phyloP scores from a whole-genome alignment of 768 basidiomycete species.

The Krasilnikovozyma curviuscula region DNA sequence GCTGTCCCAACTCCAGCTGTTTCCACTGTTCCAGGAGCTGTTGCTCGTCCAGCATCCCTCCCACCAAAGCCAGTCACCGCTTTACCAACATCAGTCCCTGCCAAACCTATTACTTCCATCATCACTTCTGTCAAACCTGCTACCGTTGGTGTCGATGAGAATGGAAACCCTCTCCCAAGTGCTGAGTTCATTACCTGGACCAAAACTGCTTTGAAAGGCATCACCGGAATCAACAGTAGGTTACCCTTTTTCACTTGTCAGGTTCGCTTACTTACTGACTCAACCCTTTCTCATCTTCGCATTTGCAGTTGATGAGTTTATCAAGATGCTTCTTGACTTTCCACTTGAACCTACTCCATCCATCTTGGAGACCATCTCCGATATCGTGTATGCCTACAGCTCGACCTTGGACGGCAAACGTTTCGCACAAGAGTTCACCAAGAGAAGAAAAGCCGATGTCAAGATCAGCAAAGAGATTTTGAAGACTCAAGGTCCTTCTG shows the following conservation, averaged over 20 bases:
- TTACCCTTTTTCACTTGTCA: background rate
- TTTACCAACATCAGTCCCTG: constrained; percentile 20
- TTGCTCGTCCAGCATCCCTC: constrained; percentile 11
- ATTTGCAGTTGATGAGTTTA: constrained; percentile 72
- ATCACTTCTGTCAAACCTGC: constrained; percentile 20
- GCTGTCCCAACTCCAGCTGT: constrained; percentile 20
- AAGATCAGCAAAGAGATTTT: constrained; percentile 35
- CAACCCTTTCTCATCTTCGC: background rate
- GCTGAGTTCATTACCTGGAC: constrained; percentile 87
- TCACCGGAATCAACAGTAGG: constrained; percentile 50
- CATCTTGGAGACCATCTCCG: constrained; percentile 79
- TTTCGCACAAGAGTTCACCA: constrained; percentile 81
- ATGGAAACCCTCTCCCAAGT: constrained; percentile 32
- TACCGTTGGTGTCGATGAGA: constrained; percentile 23
- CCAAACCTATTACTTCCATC: constrained; percentile 27
- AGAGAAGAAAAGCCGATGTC: constrained; percentile 70
- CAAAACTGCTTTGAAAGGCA: constrained; percentile 55
- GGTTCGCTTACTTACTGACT: constrained; percentile 4
- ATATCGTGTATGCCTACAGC: constrained; percentile 82
- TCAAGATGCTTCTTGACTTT: constrained; percentile 85
- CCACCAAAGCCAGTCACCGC: constrained; percentile 12
- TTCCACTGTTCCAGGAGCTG: constrained; percentile 12
- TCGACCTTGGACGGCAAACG: constrained; percentile 86
- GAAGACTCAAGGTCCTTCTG: constrained; percentile 12
- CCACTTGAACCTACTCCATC: constrained; percentile 68